These are phyloP conservation scores for Vachellia collinsii DNA, from an alignment of 306 rosid species.

Conservation along the genomic window DNA sequence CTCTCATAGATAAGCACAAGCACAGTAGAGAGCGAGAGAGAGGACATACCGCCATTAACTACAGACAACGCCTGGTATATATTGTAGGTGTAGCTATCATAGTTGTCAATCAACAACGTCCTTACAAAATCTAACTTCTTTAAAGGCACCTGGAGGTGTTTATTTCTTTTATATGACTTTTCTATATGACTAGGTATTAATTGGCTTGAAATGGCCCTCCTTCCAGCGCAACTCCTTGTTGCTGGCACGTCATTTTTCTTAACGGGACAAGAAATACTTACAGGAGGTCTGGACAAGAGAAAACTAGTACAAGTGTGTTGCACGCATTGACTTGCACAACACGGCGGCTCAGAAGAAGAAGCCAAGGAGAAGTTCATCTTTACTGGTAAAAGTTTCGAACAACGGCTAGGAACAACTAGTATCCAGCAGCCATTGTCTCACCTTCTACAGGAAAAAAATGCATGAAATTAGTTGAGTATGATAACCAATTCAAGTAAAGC, in stretches of 20 bases:
- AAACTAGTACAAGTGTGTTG: conserved; percentile 37
- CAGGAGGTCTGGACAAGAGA: conserved; percentile 37
- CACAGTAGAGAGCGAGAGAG: conserved; percentile 13
- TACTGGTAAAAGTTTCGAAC: conserved; percentile 4
- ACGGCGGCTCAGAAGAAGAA: conserved; percentile 52
- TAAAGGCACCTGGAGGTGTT: conserved; percentile 35
- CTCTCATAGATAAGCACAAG: background rate
- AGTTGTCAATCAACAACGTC: conserved; percentile 95
- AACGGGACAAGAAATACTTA: conserved; percentile 47
- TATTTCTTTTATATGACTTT: conserved; percentile 54
- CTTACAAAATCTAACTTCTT: conserved; percentile 67
- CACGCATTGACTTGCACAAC: conserved; percentile 50
- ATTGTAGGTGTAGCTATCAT: conserved; percentile 97
- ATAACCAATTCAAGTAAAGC: conserved; percentile 14
- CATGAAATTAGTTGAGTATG: conserved; percentile 20
- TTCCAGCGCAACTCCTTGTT: conserved; percentile 44
- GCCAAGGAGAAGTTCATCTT: conserved; percentile 55
- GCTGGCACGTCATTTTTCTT: conserved; percentile 44
- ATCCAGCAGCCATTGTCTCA: conserved; percentile 10
- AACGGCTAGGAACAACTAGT: background rate
- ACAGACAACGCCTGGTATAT: conserved; percentile 91
- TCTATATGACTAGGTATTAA: conserved; percentile 56
- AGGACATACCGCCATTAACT: conserved; percentile 80
- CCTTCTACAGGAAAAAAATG: conserved; percentile 40
- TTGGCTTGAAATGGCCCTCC: conserved; percentile 49